Evolutionary conservation across 345 rosid species (phyloP).

Genomic region (Eucalyptus erythrocorys): DNA sequence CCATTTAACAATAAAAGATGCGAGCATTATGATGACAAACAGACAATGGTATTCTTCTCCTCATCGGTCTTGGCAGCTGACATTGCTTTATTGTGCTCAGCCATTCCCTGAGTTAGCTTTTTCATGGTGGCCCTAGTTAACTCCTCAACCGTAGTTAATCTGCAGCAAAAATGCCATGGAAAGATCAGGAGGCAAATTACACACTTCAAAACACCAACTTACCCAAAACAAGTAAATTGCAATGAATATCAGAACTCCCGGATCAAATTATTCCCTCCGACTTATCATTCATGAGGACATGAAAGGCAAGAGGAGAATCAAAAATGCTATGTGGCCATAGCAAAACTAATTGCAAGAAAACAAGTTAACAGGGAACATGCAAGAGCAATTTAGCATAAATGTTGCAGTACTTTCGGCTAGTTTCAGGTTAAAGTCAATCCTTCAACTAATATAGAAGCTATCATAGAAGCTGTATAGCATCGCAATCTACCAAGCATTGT

Average conservation of each 20-base stretch:
- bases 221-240: neutral
- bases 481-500: neutral
- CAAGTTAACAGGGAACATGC: neutral
- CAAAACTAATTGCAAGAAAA: neutral
- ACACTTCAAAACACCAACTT: neutral
- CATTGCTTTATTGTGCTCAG: constrained; percentile 94
- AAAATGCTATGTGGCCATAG: neutral
- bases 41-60: constrained; percentile 68
- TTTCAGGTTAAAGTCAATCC: neutral
- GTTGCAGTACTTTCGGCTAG: neutral
- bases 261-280: neutral
- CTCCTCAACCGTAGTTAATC: constrained; percentile 79
- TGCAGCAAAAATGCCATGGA: constrained; percentile 9
- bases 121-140: constrained; percentile 86
- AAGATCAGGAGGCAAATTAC: neutral
- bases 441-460: neutral
- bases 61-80: constrained; percentile 92
- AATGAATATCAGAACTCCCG: neutral
- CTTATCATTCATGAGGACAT: neutral
- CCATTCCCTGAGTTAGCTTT: constrained; percentile 88
- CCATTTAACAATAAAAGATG: neutral
- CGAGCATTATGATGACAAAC: constrained; percentile 2
- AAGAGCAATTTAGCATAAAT: neutral
- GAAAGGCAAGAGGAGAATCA: neutral
- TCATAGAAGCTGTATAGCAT: neutral